phyloP scores from a whole-genome alignment of 1,139 yeast genomes.

The Geotrichum citri-aurantii region DNA sequence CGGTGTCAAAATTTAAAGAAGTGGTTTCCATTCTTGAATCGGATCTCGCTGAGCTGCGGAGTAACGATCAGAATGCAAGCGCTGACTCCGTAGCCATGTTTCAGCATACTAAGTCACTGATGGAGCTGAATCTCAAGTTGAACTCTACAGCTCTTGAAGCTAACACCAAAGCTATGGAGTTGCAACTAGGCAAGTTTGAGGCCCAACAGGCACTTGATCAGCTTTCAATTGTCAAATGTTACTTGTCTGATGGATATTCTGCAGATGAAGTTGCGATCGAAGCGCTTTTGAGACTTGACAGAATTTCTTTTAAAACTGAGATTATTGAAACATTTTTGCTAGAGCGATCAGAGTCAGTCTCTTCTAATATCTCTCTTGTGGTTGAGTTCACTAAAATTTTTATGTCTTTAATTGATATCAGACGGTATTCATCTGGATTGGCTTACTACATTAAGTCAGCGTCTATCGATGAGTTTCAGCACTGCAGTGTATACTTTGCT shows the following conservation, averaged over 20 bases:
- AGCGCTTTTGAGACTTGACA: conserved; percentile 20
- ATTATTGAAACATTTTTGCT: conserved; percentile 18
- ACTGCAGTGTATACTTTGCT: conserved; percentile 14
- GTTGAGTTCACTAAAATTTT: conserved; percentile 19
- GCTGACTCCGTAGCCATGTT: conserved; percentile 22
- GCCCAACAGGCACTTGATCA: conserved; percentile 30
- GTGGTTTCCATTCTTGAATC: conserved; percentile 31
- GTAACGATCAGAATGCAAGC: conserved; percentile 19
- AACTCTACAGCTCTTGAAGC: conserved; percentile 26
- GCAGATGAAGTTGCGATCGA: conserved; percentile 25
- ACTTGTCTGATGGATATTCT: conserved; percentile 25
- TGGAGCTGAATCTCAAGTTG: conserved; percentile 29
- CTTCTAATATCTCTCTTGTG: conserved; percentile 9
- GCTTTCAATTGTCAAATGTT: conserved; percentile 26
- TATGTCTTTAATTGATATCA: conserved; percentile 20
- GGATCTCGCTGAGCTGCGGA: conserved; percentile 29
- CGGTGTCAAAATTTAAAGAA: conserved; percentile 32
- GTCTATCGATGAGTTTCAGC: conserved; percentile 20
- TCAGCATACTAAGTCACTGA: conserved; percentile 25
- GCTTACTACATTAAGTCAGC: conserved; percentile 18
- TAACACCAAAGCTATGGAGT: conserved; percentile 28
- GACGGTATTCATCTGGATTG: conserved; percentile 17
- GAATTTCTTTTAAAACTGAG: conserved; percentile 19
- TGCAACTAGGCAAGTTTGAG: conserved; percentile 29
- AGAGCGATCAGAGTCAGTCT: conserved; percentile 15